Base-by-base conservation (phyloP, 768 basidiomycete genomes). In the Gloeophyllum trabeum region DNA sequence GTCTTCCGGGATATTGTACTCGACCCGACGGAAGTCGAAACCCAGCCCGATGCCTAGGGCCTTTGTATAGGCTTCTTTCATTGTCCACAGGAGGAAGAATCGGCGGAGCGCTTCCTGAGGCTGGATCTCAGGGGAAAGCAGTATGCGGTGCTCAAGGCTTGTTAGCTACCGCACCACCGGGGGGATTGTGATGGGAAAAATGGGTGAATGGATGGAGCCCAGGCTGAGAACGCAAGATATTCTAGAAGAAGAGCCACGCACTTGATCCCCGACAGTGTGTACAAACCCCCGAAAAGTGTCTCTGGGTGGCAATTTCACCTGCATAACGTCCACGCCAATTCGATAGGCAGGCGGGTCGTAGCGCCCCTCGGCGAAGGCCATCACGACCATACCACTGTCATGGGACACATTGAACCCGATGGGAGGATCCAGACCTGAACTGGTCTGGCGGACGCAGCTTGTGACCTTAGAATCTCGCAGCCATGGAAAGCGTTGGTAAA, bases 31-130 rank as follows among this genome's bases (percentile, higher is more conserved):
- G 60, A 90, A 84, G 50, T 90, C 82, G 54, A 89, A 89, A 2
- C 86, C 81, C 12, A 92, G 71, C 0, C 89, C 89, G 24, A 82
- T 55, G 1, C 90, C 90, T 24, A 91, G 68, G 2, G 87, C 85
- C 61, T 92, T 93, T 4, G 85, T 88, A 57, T 90, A 91, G 3
- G 90, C 88, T 57, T 93, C 89, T 60, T 93, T 93, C 55, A 87
- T 61, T 5, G 90, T 90, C 89, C 89, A 92, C 48, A 88, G 74
- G 69, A 80, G 80, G 53, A 82, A 87, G 57, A 91, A 83, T 13
- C 65, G 62, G 35, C 65, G 63, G n/a, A 84, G 60, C 2, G 68
- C 71, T 46, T 80, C 75, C 5, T 61, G 54, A 44, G 69, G 57
- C 21, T 73, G 58, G 5, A 69, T 52, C 6, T 66, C 62, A 4